A percentile compares a stretch with the other conserved stretches of the same genome.
Conservation (phyloP, 495 filamentous ascomycete genomes). For the Geoglossum glabrum region DNA sequence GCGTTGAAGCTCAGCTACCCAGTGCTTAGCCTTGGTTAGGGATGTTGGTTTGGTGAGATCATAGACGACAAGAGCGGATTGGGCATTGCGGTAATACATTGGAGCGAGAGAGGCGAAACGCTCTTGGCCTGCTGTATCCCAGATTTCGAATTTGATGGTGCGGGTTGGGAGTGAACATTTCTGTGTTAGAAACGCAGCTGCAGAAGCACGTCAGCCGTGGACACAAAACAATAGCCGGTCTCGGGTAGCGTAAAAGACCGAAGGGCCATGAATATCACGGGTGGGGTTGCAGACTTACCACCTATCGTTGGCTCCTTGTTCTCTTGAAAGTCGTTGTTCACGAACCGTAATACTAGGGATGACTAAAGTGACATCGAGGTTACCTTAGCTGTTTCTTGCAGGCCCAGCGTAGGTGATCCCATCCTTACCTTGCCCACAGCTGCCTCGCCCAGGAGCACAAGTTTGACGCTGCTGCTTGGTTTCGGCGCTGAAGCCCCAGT, state of each 20-base stretch:
- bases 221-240: neutral
- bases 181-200: slow-evolving; percentile 94
- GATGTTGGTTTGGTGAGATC: slow-evolving; percentile 94
- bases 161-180: slow-evolving; percentile 91
- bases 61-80: slow-evolving; percentile 96
- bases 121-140: slow-evolving; percentile 98
- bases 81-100: slow-evolving; percentile 99
- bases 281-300: slow-evolving; percentile 35
- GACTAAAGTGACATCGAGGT: slow-evolving; percentile 39
- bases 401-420: neutral
- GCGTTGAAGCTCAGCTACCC: slow-evolving; percentile 93
- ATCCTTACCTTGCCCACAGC: slow-evolving; percentile 86
- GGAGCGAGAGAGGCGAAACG: slow-evolving; percentile 91
- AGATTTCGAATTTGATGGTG: slow-evolving; percentile 99
- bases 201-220: neutral
- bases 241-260: neutral
- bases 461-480: slow-evolving; percentile 97
- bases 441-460: slow-evolving; percentile 89
- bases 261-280: neutral
- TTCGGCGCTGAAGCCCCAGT: slow-evolving; percentile 37
- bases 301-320: slow-evolving; percentile 99
- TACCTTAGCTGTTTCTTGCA: neutral
- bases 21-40: slow-evolving; percentile 90
- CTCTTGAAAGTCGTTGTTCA: slow-evolving; percentile 99
- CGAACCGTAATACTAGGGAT: slow-evolving; percentile 90